Conservation (phyloP, 2,329 filamentous ascomycete species). For the Daldinia sp. region DNA sequence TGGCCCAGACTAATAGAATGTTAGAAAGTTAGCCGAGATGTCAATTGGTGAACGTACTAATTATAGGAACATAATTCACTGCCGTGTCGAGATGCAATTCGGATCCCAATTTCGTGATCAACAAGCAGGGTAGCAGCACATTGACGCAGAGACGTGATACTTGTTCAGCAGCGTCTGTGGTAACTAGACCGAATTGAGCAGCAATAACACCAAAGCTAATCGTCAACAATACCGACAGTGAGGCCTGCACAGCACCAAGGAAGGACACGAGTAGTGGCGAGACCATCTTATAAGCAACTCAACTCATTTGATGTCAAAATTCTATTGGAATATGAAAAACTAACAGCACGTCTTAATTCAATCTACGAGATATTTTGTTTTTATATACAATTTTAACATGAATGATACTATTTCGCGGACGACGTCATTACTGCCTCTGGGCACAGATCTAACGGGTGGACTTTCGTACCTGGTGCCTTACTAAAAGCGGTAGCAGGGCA, state of each 20-base stretch:
- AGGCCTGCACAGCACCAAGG: constrained; percentile 44
- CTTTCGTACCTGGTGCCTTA: constrained; percentile 24
- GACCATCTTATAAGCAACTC: constrained; percentile 21
- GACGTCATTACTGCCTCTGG: constrained; percentile 25
- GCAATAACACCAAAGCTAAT: constrained; percentile 40
- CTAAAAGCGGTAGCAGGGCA: constrained; percentile 19
- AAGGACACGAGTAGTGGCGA: constrained; percentile 39
- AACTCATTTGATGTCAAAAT: background rate
- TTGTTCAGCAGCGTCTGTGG: constrained; percentile 37
- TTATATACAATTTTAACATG: background rate
- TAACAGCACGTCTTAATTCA: background rate
- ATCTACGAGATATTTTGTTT: background rate
- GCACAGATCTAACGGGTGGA: background rate
- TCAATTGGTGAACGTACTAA: constrained; percentile 27
- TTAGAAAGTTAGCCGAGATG: background rate
- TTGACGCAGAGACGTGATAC: constrained; percentile 45
- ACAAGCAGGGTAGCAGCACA: constrained; percentile 43
- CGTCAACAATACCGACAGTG: constrained; percentile 44
- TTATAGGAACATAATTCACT: constrained; percentile 39
- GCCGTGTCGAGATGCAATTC: constrained; percentile 39
- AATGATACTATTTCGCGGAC: constrained; percentile 6
- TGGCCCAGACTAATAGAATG: constrained; percentile 39
- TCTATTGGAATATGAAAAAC: constrained; percentile 7
- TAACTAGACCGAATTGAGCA: constrained; percentile 39
- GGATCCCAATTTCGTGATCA: constrained; percentile 43